Evolutionary conservation across 2,329 filamentous ascomycete species (phyloP).

Genomic region (Lojkania enalia): DNA sequence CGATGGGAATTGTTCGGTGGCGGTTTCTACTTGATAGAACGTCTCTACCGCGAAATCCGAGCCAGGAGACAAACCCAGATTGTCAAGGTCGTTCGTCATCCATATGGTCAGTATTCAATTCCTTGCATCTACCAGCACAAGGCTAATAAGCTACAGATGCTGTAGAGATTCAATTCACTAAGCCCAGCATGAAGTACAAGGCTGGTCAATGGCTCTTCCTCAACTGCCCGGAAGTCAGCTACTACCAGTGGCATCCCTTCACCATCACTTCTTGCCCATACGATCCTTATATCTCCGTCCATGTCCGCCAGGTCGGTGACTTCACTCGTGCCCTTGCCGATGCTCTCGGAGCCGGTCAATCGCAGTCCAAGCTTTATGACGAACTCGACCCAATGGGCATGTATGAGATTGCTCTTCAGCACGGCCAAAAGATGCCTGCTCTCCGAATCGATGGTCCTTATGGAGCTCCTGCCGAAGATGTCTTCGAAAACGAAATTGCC

Average conservation of each 20-base stretch:
- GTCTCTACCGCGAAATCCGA: conserved; percentile 88
- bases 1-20: conserved; percentile 92
- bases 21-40: conserved; percentile 81
- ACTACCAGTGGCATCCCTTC: conserved; percentile 96
- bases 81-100: conserved; percentile 90
- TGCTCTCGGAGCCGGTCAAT: conserved; percentile 85
- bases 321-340: conserved; percentile 94
- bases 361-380: conserved; percentile 88
- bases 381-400: conserved; percentile 90
- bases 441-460: conserved; percentile 95
- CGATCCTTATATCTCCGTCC: conserved; percentile 91
- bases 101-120: conserved; percentile 68
- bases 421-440: conserved; percentile 87
- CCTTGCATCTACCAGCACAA: neutral
- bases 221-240: conserved; percentile 85
- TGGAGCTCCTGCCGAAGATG: conserved; percentile 94
- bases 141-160: conserved; percentile 64
- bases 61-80: conserved; percentile 84
- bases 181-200: conserved; percentile 97
- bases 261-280: conserved; percentile 98
- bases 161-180: conserved; percentile 95
- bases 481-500: conserved; percentile 90
- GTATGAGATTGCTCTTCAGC: conserved; percentile 95
- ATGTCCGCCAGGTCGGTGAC: conserved; percentile 95
- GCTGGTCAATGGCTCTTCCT: conserved; percentile 98